phyloP scores from a whole-genome alignment of 345 rosid genomes.

The Adansonia digitata region DNA sequence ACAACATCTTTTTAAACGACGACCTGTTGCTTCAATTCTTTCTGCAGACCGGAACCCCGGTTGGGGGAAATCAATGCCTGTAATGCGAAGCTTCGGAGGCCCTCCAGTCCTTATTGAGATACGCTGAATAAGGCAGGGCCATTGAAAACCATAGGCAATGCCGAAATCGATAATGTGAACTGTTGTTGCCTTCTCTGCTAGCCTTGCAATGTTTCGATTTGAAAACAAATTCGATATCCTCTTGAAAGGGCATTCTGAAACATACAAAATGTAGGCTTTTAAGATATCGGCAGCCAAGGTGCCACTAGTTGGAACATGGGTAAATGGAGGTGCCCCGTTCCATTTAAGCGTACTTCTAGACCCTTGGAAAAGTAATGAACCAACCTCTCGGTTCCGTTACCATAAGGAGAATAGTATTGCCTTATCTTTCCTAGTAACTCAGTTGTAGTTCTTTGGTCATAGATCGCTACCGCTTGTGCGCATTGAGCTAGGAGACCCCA shows the following conservation, averaged over 20 bases:
- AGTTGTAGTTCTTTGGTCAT: constrained; percentile 37
- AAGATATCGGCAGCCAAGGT: constrained; percentile 51
- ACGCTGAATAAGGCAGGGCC: constrained; percentile 67
- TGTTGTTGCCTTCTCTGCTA: constrained; percentile 33
- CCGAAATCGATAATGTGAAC: constrained; percentile 66
- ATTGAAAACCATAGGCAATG: constrained; percentile 63
- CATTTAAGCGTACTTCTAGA: constrained; percentile 51
- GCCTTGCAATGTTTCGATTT: constrained; percentile 33
- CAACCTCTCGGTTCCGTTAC: constrained; percentile 52
- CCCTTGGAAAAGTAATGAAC: constrained; percentile 51
- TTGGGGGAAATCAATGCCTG: constrained; percentile 68
- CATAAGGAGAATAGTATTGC: constrained; percentile 48
- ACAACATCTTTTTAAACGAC: constrained; percentile 37
- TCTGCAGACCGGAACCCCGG: constrained; percentile 53
- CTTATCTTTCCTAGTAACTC: constrained; percentile 47
- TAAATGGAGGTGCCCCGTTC: constrained; percentile 24
- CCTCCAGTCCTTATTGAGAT: constrained; percentile 36
- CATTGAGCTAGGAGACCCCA: constrained; percentile 41
- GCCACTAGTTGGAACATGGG: constrained; percentile 3
- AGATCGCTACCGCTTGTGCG: constrained; percentile 45
- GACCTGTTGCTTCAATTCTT: constrained; percentile 54
- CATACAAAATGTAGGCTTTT: constrained; percentile 40
- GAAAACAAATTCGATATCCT: constrained; percentile 38
- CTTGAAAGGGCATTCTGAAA: constrained; percentile 51
- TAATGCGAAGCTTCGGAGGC: constrained; percentile 50